Conservation (phyloP, 2,329 filamentous ascomycete species). For the Aureobasidium sp. region DNA sequence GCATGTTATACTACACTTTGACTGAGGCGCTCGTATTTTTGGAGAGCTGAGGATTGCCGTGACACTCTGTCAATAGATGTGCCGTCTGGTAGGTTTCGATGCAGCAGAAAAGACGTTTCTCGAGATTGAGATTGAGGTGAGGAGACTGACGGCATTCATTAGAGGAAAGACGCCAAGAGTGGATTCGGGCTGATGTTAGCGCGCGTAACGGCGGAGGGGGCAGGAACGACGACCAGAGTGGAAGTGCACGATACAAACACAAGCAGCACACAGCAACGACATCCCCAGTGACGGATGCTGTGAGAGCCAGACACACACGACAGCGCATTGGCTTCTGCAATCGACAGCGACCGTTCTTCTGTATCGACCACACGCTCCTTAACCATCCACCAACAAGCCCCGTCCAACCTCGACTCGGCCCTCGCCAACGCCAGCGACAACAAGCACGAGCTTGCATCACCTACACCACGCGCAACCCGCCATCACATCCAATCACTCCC, state of each 20-base stretch:
- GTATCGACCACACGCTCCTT: slow-evolving; percentile 18
- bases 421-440: slow-evolving; percentile 8
- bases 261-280: slow-evolving; percentile 6
- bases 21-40: neutral
- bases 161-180: neutral
- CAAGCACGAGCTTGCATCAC: slow-evolving; percentile 8
- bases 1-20: neutral
- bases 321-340: slow-evolving; percentile 14
- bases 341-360: slow-evolving; percentile 17
- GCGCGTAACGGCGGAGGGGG: slow-evolving; percentile 8
- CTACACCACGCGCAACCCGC: slow-evolving; percentile 7
- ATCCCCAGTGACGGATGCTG: neutral
- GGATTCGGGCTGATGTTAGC: neutral
- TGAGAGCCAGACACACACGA: neutral
- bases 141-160: neutral
- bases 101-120: neutral
- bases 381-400: neutral
- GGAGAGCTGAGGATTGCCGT: neutral
- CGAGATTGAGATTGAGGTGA: slow-evolving; percentile 1
- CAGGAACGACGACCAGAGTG: slow-evolving; percentile 1
- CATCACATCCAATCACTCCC: slow-evolving; percentile 5
- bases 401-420: neutral
- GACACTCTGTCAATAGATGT: neutral
- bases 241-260: slow-evolving; percentile 3
- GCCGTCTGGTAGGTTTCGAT: neutral